Evolutionary conservation across 208 protist genomes (phyloP), one percentile per base, ranked within the genome.

Genomic region (Acanthamoeba sp.): DNA sequence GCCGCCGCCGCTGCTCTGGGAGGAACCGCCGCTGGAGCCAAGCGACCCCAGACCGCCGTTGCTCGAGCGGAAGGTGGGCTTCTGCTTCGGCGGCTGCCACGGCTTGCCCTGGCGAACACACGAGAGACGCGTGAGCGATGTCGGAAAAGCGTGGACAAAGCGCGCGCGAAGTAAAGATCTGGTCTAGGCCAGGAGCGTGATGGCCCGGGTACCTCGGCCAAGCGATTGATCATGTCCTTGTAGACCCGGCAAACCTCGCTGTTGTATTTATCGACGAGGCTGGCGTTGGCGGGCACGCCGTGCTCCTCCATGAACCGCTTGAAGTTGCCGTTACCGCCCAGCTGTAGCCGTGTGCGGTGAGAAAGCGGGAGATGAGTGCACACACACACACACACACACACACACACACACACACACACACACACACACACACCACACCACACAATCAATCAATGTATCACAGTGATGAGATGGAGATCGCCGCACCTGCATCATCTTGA

Each of bases 321-420:
- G 55, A 90, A 90, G 82, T 90, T 90, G 12, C 38, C 82, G 7
- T 90, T 90, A 27, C 82, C 82, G n/a, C 82, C 82, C 29, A 90
- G 18, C 82, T 90, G 29, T 16, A 18, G 16, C 48, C 16, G 16
- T 55, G 48, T 16, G 48, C 10, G 16, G 48, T 55, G n/a, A n/a
- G n/a, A n/a, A 50, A 16, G 45, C 45, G 45, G 10, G 10, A 50
- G 45, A 7, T 2, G 45, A 50, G 45, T 9, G 45, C n/a, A n/a
- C n/a, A n/a, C n/a, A n/a, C n/a, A n/a, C n/a, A n/a, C n/a, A n/a
- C n/a, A n/a, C n/a, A n/a, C n/a, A n/a, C n/a, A n/a, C n/a, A n/a
- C n/a, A n/a, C n/a, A n/a, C n/a, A n/a, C n/a, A n/a, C n/a, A n/a
- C n/a, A n/a, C n/a, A n/a, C n/a, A n/a, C n/a, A n/a, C n/a, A n/a